phyloP scores from a whole-genome alignment of 2,329 filamentous ascomycete species.

The Penicillium sp. region DNA sequence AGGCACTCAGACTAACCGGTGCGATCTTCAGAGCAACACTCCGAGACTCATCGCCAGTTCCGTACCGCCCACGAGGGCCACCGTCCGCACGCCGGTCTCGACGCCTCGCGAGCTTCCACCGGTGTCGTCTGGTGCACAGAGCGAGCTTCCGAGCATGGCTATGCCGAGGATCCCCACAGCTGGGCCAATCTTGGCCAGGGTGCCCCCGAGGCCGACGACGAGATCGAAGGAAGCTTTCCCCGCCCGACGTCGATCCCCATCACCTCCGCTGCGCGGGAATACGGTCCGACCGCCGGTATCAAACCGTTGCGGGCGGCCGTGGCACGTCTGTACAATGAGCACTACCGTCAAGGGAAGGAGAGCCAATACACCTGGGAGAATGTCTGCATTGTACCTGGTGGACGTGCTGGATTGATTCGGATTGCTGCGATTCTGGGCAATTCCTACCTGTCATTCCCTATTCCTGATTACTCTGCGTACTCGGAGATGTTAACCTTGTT shows the following conservation, averaged over 20 bases:
- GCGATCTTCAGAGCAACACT: slow-evolving; percentile 62
- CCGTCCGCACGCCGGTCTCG: slow-evolving; percentile 82
- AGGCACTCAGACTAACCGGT: slow-evolving; percentile 2
- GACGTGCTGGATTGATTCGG: slow-evolving; percentile 84
- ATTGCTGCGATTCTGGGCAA: slow-evolving; percentile 93
- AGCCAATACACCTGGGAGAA: slow-evolving; percentile 97
- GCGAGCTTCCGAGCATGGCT: slow-evolving; percentile 82
- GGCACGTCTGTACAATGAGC: slow-evolving; percentile 85
- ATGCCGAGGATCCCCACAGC: slow-evolving; percentile 68
- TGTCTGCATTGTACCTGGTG: slow-evolving; percentile 91
- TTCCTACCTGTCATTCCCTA: slow-evolving; percentile 87
- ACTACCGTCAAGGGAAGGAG: slow-evolving; percentile 79
- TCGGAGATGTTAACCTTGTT: slow-evolving; percentile 96
- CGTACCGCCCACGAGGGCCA: slow-evolving; percentile 86
- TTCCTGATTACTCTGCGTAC: slow-evolving; percentile 93
- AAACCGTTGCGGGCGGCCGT: slow-evolving; percentile 84
- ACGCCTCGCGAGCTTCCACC: slow-evolving; percentile 80
- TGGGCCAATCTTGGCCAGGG: slow-evolving; percentile 96
- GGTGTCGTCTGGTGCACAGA: slow-evolving; percentile 76
- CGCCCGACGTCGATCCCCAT: slow-evolving; percentile 75
- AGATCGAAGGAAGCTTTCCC: slow-evolving; percentile 82
- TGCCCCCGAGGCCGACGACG: slow-evolving; percentile 87
- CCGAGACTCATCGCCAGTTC: slow-evolving; percentile 83
- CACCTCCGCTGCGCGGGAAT: slow-evolving; percentile 73
- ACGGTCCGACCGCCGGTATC: slow-evolving; percentile 90